Percentiles rank a stretch among this genome's conserved stretches.
Evolutionary conservation across 805 yeast genomes (phyloP).

Genomic region (Saccharomycopsis babjevae): DNA sequence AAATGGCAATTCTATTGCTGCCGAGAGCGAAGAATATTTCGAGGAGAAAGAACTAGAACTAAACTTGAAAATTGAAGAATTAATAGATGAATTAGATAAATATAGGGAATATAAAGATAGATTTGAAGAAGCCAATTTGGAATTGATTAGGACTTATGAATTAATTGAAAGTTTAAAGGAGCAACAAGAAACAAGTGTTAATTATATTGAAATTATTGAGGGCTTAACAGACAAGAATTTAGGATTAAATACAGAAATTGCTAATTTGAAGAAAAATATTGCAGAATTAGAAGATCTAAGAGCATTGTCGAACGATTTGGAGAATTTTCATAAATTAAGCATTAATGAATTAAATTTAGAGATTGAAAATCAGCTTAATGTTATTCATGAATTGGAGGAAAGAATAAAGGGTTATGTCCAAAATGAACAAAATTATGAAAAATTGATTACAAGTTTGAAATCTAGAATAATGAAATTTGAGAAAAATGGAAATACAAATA

Average conservation of each 20-base stretch:
- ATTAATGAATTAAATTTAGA: slow-evolving; percentile 36
- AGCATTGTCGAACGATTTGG: slow-evolving; percentile 39
- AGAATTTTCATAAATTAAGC: slow-evolving; percentile 31
- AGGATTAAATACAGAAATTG: slow-evolving; percentile 28
- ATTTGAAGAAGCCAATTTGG: slow-evolving; percentile 10
- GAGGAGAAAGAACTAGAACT: slow-evolving; percentile 28
- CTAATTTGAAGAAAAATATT: slow-evolving; percentile 28
- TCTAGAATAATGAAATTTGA: not conserved
- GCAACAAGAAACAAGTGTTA: slow-evolving; percentile 24
- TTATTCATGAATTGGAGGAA: not conserved
- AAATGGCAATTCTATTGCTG: not conserved
- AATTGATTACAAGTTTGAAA: not conserved
- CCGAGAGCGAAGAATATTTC: slow-evolving; percentile 27
- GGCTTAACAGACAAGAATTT: slow-evolving; percentile 29
- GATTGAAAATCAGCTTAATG: slow-evolving; percentile 24
- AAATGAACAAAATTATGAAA: not conserved
- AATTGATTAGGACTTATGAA: slow-evolving; percentile 17
- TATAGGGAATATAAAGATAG: slow-evolving; percentile 3
- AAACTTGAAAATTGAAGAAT: slow-evolving; percentile 21
- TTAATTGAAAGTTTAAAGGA: slow-evolving; percentile 23
- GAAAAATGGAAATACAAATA: not conserved
- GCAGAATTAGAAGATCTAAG: slow-evolving; percentile 40
- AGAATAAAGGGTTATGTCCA: not conserved
- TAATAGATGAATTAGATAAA: slow-evolving; percentile 24
- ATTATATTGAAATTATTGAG: slow-evolving; percentile 27